Evolutionary conservation across 78 protist genomes (phyloP).

Genomic region (Chrysochromulina tobinii): DNA sequence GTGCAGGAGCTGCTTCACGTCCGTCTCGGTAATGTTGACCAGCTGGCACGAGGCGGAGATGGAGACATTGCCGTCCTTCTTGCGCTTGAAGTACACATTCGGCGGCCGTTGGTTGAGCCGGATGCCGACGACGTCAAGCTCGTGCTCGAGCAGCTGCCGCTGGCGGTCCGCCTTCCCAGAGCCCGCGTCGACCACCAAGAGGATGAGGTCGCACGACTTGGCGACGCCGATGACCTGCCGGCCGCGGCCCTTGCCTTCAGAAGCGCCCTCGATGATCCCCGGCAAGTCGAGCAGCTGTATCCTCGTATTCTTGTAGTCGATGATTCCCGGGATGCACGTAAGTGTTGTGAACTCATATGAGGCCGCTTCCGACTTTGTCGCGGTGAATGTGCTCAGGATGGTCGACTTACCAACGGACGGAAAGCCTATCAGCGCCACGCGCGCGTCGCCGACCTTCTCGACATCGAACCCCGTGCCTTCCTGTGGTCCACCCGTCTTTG

Average conservation of each 20-base stretch:
- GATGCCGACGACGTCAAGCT: no score
- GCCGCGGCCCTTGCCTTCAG: conserved; percentile 77
- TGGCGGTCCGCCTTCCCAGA: no score
- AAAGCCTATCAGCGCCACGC: conserved; percentile 85
- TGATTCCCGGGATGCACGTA: conserved; percentile 82
- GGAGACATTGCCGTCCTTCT: no score
- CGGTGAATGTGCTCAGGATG: conserved; percentile 66
- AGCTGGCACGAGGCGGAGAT: no score
- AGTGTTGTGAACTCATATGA: conserved; percentile 90
- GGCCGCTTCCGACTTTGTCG: conserved; percentile 72
- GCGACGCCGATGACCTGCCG: neutral
- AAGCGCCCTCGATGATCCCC: conserved; percentile 91
- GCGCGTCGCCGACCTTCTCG: conserved; percentile 75
- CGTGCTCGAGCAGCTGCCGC: no score
- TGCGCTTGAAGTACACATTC: no score
- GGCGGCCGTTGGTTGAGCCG: no score
- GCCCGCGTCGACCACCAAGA: no score
- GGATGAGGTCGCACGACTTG: no score
- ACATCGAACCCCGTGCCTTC: conserved; percentile 80
- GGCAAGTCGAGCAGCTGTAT: conserved; percentile 84
- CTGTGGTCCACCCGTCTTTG: neutral
- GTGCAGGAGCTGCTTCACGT: no score
- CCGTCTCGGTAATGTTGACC: no score
- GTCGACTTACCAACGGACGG: conserved; percentile 87
- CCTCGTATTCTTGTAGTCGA: neutral